Base-by-base conservation (phyloP, 805 yeast species). In the Candida khao-thaluensis region DNA sequence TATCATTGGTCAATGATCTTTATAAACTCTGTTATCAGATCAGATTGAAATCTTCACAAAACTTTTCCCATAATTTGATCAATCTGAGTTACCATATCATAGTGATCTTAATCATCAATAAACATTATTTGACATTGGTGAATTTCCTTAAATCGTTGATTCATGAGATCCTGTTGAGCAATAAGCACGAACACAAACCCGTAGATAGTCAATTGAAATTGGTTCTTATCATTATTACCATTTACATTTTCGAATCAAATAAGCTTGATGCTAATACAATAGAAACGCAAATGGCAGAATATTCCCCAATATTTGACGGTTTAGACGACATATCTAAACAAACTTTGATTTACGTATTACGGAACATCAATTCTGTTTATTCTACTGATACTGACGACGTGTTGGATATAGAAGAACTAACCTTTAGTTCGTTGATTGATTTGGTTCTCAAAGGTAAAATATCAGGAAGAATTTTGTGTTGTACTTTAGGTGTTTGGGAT, bases 1-100 rank as follows among this genome's bases (percentile, higher is more conserved):
- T 72, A 42, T 49, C 56, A 18, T 48, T 72, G 16, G 59, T 74
- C 16, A 72, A 71, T 40, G 75, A 68, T 32, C 51, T 66, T 27
- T 76, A 71, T 53, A 66, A 64, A 40, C 56, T 73, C 21, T 56
- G 71, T 29, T 62, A 71, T 36, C 72, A 64, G 41, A 38, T 59
- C 15, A 40, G 72, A 23, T 47, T 66, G 28, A 54, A 52, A 31
- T 42, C 51, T 11, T 26, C 43, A 4, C 28, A 20, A 8, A 11
- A 12, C n/a, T 14, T 38, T 17, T 16, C 40, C 31, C 1, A 11
- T 16, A 54, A 56, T 30, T 47, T 67, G 29, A 49, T 47, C 30
- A 62, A 59, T 38, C 44, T 64, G 27, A 62, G 65, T 36, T 68
- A 57, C 45, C 64, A 62, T 37, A 52, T 64, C 12, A 46, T 60